phyloP scores from a whole-genome alignment of 768 basidiomycete species.

The Boletus pseudopeckii region DNA sequence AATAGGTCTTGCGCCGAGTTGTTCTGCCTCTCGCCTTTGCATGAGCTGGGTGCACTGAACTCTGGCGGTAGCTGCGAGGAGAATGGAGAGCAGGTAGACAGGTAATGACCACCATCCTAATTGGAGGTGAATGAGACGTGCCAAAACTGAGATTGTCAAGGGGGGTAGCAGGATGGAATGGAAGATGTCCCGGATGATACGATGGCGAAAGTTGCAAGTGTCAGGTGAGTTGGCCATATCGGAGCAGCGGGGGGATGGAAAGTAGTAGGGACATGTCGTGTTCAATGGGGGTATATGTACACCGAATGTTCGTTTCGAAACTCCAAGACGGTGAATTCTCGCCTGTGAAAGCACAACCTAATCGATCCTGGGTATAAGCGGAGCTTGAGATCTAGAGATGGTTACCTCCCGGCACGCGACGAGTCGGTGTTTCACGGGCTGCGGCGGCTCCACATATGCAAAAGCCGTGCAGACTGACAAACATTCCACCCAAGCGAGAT shows the following conservation, averaged over 20 bases:
- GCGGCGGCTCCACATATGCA: not conserved
- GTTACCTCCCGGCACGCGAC: not conserved
- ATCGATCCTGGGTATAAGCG: conserved; percentile 9
- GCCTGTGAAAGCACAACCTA: conserved; percentile 14
- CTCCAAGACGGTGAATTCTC: not conserved
- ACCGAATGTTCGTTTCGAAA: conserved; percentile 12
- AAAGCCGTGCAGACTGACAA: too few relatives aligned
- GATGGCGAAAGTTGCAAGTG: conserved; percentile 40
- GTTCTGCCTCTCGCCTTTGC: conserved; percentile 44
- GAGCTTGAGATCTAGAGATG: conserved; percentile 6
- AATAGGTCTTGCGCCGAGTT: conserved; percentile 49
- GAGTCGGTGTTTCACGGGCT: not conserved
- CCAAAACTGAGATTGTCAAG: conserved; percentile 31
- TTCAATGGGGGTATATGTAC: conserved; percentile 12
- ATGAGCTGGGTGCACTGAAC: conserved; percentile 32
- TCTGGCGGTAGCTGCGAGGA: conserved; percentile 38
- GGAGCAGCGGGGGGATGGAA: not conserved
- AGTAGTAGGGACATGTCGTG: conserved; percentile 3
- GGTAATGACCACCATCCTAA: conserved; percentile 39
- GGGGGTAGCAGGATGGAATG: conserved; percentile 42
- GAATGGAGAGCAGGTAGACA: conserved; percentile 39
- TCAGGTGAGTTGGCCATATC: conserved; percentile 3
- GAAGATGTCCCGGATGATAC: conserved; percentile 47
- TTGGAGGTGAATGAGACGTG: conserved; percentile 26
- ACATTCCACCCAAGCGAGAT: not conserved